Evolutionary conservation across 2,329 filamentous ascomycete species (phyloP).

Genomic region (Epichloe baconii): DNA sequence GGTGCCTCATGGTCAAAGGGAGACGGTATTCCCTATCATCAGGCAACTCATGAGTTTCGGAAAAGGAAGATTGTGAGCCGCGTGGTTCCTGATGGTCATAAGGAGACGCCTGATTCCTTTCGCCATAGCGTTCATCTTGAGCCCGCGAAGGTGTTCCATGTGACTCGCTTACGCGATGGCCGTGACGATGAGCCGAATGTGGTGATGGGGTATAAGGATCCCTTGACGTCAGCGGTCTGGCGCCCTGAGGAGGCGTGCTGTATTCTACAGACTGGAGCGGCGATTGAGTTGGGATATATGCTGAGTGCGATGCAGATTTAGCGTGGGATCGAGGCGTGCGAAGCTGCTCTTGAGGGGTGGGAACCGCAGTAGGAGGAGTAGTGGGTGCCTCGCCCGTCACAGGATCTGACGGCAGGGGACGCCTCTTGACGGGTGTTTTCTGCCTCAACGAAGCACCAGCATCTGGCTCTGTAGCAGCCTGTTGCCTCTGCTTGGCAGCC

Average conservation of each 20-base stretch:
- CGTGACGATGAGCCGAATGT: conserved; percentile 17
- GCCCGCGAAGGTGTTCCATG: conserved; percentile 22
- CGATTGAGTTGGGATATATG: conserved; percentile 37
- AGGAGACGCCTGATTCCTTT: conserved; percentile 16
- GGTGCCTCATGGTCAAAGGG: conserved; percentile 32
- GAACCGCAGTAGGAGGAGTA: conserved; percentile 10
- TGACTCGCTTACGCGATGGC: conserved; percentile 22
- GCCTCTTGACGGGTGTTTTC: conserved; percentile 58
- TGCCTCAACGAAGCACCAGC: conserved; percentile 28
- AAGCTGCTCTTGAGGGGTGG: conserved; percentile 25
- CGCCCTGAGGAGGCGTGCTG: conserved; percentile 22
- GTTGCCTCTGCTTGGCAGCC: conserved; percentile 38
- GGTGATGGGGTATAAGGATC: conserved; percentile 23
- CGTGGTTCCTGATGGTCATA: conserved; percentile 27
- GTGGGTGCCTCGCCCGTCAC: conserved; percentile 40
- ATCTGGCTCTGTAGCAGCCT: conserved; percentile 23
- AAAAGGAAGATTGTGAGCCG: conserved; percentile 20
- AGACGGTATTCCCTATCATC: conserved; percentile 22
- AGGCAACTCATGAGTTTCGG: conserved; percentile 20
- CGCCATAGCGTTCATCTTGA: conserved; percentile 24
- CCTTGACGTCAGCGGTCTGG: conserved; percentile 12
- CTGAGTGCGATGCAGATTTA: conserved; percentile 23
- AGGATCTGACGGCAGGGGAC: conserved; percentile 73
- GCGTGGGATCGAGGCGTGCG: conserved; percentile 35
- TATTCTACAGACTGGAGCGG: conserved; percentile 41